Base-by-base conservation (phyloP, 1,139 yeast genomes). In the Kurtzmaniella natalensis region DNA sequence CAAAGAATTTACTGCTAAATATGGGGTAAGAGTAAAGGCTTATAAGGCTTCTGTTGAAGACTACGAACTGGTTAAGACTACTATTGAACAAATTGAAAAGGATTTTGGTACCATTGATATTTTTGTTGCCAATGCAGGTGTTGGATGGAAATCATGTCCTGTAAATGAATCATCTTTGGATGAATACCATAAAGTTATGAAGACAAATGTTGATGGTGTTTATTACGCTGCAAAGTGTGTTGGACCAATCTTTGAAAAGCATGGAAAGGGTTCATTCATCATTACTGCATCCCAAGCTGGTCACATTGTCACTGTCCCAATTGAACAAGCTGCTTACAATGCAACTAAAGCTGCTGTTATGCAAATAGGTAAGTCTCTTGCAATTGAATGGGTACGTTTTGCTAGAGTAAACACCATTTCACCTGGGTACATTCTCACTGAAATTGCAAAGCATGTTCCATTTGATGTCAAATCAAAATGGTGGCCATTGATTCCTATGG, bases 121-220 rank as follows among this genome's bases (percentile, higher is more conserved):
- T 21, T 80, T 84, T 53, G 89, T 86, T 19, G 92, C 94, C 51
- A 86, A 86, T 57, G 95, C 95, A 15, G 95, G 95, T 40, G 74
- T 83, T 27, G 83, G 87, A 13, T 85, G 94, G 92, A 71, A 77
- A 30, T 73, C 77, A 19, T 95, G 92, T 11, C 65, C 81, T 14
- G 55, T 80, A 43, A 21, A 81, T 38, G 86, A 81, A 40, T 61
- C 63, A 40, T 60, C 59, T 17, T 68, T 67, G 25, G 64, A 61
- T 10, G 61, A 61, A 38, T 67, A 65, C 50, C 9, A 21, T 21
- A 55, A 59, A 41, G 59, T 78, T 32, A 69, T 73, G 52, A 64
- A 61, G 42, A 63, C 75, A 41, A 75, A 76, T 42, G 72, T 78
- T 42, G 70, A 74, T 51, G 76, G 80, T 11, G 76, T 77, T 5